phyloP scores from a whole-genome alignment of 2,329 filamentous ascomycete species.

The Albifimbria verrucaria region DNA sequence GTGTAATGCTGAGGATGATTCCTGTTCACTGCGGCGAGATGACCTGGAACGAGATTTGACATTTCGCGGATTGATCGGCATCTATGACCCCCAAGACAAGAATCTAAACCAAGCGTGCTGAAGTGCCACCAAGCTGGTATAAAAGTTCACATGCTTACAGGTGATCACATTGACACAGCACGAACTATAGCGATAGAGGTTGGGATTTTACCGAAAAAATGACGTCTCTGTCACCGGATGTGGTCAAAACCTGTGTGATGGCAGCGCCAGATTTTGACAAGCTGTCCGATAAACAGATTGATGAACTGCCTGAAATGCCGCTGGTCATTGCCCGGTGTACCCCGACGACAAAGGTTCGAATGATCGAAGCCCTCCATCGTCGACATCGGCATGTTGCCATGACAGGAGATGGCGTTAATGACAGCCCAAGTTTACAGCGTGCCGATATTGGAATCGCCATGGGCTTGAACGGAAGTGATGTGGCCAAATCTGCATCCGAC shows the following conservation, averaged over 20 bases:
- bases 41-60: conserved; percentile 50
- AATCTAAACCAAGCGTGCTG: conserved; percentile 51
- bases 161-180: conserved; percentile 60
- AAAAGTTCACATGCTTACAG: conserved; percentile 62
- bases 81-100: conserved; percentile 67
- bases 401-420: conserved; percentile 71
- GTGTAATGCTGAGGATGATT: no score
- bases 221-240: no score
- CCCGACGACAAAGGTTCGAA: conserved; percentile 68
- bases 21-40: conserved; percentile 13
- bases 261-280: no score
- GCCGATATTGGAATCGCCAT: conserved; percentile 70
- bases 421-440: conserved; percentile 62
- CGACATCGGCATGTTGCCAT: conserved; percentile 61
- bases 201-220: conserved; percentile 52
- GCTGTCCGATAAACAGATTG: conserved; percentile 59
- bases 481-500: conserved; percentile 63
- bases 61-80: conserved; percentile 63
- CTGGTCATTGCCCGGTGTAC: conserved; percentile 69
- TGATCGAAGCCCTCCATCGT: conserved; percentile 71
- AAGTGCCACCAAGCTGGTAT: conserved; percentile 58
- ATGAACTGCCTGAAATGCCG: conserved; percentile 58
- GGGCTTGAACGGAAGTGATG: conserved; percentile 61
- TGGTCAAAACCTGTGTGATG: no score
- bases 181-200: conserved; percentile 58